These are phyloP conservation scores for Venturia pyrina DNA, from an alignment of 2,329 filamentous ascomycete species.

Conservation along the genomic window DNA sequence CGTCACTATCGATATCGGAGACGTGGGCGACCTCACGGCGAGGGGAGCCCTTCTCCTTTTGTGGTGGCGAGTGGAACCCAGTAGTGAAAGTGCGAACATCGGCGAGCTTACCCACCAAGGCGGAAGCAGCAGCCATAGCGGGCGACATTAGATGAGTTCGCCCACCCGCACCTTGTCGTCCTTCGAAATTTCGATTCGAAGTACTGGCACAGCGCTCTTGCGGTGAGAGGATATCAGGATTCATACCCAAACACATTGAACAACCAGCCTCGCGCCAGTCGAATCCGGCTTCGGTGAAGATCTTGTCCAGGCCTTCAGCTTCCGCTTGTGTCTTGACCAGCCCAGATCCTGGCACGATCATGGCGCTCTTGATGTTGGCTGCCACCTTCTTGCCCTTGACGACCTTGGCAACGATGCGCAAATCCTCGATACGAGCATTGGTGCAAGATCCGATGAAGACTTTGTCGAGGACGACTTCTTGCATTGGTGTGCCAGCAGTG, in stretches of 20 bases:
- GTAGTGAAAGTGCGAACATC: conserved; percentile 74
- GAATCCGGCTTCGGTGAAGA: conserved; percentile 85
- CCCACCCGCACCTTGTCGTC: conserved; percentile 82
- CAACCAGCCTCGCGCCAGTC: conserved; percentile 98
- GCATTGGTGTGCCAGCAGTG: conserved; percentile 73
- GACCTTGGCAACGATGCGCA: conserved; percentile 75
- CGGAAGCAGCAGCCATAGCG: conserved; percentile 88
- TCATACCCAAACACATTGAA: conserved; percentile 99
- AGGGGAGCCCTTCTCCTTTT: conserved; percentile 41
- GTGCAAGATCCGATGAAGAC: conserved; percentile 98
- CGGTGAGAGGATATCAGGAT: conserved; percentile 90
- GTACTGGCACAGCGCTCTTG: conserved; percentile 91
- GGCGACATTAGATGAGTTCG: conserved; percentile 95
- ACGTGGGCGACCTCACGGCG: conserved; percentile 47
- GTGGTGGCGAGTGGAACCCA: conserved; percentile 28
- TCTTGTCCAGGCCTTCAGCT: conserved; percentile 81
- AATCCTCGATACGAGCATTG: conserved; percentile 91
- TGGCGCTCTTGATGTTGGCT: conserved; percentile 78
- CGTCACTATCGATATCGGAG: conserved; percentile 50
- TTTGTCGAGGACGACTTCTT: conserved; percentile 89
- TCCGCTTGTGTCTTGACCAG: conserved; percentile 90
- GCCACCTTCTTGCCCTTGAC: conserved; percentile 84
- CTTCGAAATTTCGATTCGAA: conserved; percentile 96
- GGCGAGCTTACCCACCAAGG: conserved; percentile 79
- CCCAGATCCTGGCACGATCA: conserved; percentile 94